These are phyloP conservation scores for Penicillium herquei DNA, from an alignment of 495 filamentous ascomycete species.

Conservation along the genomic window DNA sequence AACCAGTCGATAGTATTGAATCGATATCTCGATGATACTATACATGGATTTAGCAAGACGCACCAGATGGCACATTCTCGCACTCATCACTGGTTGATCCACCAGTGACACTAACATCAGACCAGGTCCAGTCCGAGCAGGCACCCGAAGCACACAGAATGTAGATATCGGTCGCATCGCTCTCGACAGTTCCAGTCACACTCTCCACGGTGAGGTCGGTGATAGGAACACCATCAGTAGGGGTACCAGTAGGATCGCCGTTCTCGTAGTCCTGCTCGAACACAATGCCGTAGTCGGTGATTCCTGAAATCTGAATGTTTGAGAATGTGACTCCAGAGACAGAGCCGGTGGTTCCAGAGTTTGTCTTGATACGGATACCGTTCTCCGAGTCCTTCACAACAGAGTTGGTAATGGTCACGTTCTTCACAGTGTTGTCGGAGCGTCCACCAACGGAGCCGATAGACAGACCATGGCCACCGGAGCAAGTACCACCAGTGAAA, in stretches of 20 bases:
- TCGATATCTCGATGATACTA: neutral
- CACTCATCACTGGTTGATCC: constrained; percentile 44
- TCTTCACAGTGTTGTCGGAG: constrained; percentile 52
- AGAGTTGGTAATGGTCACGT: constrained; percentile 47
- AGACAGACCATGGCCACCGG: constrained; percentile 58
- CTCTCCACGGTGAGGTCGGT: constrained; percentile 38
- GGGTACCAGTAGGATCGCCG: constrained; percentile 49
- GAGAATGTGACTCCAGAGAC: constrained; percentile 24
- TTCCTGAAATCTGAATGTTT: constrained; percentile 20
- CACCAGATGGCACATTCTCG: constrained; percentile 32
- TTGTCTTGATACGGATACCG: constrained; percentile 34
- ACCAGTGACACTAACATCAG: constrained; percentile 44
- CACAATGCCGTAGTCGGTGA: constrained; percentile 54
- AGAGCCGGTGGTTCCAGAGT: constrained; percentile 20
- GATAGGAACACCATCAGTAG: constrained; percentile 58
- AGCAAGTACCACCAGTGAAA: constrained; percentile 46
- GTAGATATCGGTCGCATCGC: constrained; percentile 37
- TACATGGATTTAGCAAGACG: neutral
- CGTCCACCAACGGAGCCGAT: constrained; percentile 63
- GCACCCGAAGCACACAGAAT: constrained; percentile 51
- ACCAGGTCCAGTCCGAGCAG: constrained; percentile 46
- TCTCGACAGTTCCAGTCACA: constrained; percentile 44
- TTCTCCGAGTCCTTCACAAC: constrained; percentile 49
- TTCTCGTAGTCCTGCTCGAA: constrained; percentile 65
- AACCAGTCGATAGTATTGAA: no score